A percentile compares a stretch with the other conserved stretches of the same genome.
These are phyloP conservation scores for Dryas octopetala DNA, from an alignment of 306 rosid species.

Conservation along the genomic window DNA sequence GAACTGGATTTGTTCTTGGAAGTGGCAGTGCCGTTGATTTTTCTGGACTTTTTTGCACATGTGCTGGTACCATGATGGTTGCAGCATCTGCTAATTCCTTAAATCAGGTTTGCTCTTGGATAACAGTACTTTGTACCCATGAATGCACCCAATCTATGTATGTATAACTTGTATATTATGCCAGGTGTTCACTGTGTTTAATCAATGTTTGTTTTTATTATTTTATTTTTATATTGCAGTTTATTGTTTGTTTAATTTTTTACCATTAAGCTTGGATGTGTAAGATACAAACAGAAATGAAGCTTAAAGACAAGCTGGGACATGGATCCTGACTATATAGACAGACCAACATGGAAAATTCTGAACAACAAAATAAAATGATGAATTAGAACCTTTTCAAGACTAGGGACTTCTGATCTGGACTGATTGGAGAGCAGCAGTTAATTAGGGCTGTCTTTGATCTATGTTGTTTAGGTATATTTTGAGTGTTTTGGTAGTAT, in stretches of 20 bases:
- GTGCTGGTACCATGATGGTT: conserved; percentile 98
- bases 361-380: not conserved
- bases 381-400: not conserved
- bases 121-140: not conserved
- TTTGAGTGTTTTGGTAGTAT: no score
- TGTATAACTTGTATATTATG: not conserved
- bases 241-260: not conserved
- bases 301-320: not conserved
- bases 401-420: no score
- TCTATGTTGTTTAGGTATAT: no score
- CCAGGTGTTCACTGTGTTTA: not conserved
- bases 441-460: no score
- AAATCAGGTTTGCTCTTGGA: conserved; percentile 69
- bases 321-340: not conserved
- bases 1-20: conserved; percentile 91
- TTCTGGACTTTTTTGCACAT: conserved; percentile 71
- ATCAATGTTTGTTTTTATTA: not conserved
- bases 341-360: not conserved
- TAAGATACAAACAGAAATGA: not conserved
- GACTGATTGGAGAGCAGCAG: no score
- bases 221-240: not conserved
- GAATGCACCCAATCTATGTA: not conserved
- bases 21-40: conserved; percentile 66
- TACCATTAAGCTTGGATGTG: not conserved
- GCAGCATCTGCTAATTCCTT: conserved; percentile 91